Evolutionary conservation across 371 early-diverging fungal species (phyloP), one percentile per base, ranked within the genome.

Genomic region (Dichotomocladium elegans): DNA sequence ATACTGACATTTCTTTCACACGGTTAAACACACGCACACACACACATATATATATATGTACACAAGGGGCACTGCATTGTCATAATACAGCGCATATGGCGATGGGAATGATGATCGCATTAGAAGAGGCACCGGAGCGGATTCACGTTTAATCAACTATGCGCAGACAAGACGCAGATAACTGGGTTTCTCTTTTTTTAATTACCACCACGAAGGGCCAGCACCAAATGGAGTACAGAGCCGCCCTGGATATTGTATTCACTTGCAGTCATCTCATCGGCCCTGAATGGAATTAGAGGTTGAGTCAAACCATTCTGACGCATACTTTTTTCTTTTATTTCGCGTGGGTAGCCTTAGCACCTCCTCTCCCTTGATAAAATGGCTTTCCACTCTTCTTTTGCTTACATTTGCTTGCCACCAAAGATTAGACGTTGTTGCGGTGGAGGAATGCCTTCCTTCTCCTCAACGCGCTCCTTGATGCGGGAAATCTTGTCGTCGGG

Each of bases 391-490:
- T 22, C 6, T 9, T 28, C 22, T 44, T n/a, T 15, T 37, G 14
- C 73, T 74, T 78, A 85, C 92, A 96, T 88, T 77, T 96, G 96
- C 79, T 93, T 94, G 51, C 97, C 97, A 56, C 91, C 86, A 60
- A 88, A 95, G 70, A 96, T 96, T 47, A 98, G 72, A 70, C 98
- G 83, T 64, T 98, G 97, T 64, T 98, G 97, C 22, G 86, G 84
- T 17, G 97, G 97, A 9, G 97, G 97, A 53, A 97, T 98, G 47
- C 96, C 97, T 69, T 96, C 96, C 77, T 95, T 95, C 68, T 94
- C 95, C 61, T 96, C 95, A 34, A 98, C 87, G 57, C 88, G 82
- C 55, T 95, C 92, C 72, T 96, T 96, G 77, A 98, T 90, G 51
- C 91, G 83, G 34, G 87, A 72, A 65, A 95, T 88, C 86, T 91